Percentiles rank a stretch among this genome's conserved stretches.
Conservation (phyloP, 805 yeast genomes). For the Pichia membranifaciens region DNA sequence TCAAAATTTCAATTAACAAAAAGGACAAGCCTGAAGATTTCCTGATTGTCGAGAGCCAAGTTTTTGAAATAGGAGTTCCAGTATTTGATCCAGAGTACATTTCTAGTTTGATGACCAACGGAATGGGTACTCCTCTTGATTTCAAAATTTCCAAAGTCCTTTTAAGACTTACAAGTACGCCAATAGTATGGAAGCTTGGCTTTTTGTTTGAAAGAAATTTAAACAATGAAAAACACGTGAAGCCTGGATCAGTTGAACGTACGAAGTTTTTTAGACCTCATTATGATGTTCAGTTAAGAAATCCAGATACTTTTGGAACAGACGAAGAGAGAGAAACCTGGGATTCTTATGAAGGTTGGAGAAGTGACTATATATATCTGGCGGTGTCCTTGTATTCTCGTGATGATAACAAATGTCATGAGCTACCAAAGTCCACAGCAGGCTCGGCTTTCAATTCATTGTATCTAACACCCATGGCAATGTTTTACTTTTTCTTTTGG, state of each 20-base stretch:
- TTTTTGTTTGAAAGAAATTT: conserved; percentile 63
- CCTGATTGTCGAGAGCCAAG: conserved; percentile 47
- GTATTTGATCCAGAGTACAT: conserved; percentile 34
- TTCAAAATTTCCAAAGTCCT: conserved; percentile 43
- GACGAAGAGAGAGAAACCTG: conserved; percentile 41
- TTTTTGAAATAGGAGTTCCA: conserved; percentile 54
- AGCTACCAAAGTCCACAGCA: conserved; percentile 15
- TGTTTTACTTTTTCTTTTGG: conserved; percentile 73
- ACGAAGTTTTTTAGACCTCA: conserved; percentile 51
- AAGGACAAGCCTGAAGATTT: conserved; percentile 44
- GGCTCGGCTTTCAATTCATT: conserved; percentile 54
- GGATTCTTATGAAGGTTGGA: conserved; percentile 75
- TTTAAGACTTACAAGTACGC: conserved; percentile 55
- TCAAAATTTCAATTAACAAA: conserved; percentile 45
- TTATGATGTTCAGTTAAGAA: conserved; percentile 48
- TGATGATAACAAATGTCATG: conserved; percentile 11
- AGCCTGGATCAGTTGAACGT: conserved; percentile 33
- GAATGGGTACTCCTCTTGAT: conserved; percentile 27
- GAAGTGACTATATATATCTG: conserved; percentile 79
- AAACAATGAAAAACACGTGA: conserved; percentile 28
- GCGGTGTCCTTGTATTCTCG: conserved; percentile 50
- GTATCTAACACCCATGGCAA: conserved; percentile 66
- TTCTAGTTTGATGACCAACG: conserved; percentile 14
- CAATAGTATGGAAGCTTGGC: conserved; percentile 75
- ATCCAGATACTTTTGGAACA: conserved; percentile 43